Evolutionary conservation across 192 early-diverging fungal genomes (phyloP), one percentile per base, ranked within the genome.

Genomic region (Coemansia sp.): DNA sequence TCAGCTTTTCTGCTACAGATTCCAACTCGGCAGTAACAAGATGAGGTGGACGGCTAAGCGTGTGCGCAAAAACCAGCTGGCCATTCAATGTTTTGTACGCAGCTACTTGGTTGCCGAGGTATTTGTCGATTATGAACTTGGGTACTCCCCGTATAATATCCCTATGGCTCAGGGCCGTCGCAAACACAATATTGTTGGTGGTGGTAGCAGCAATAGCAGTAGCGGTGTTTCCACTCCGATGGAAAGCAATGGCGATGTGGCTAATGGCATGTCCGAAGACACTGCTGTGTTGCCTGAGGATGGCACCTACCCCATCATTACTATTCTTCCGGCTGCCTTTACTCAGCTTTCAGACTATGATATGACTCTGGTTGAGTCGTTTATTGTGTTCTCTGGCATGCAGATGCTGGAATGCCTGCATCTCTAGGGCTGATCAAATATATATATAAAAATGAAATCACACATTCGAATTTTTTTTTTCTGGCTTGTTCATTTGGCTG

Each of bases 391-490:
- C 20, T 66, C 78, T 6, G 78, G 78, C 33, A 68, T 81, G 72
- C 78, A 81, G 64, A 63, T 75, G 70, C 73, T 81, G 1, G 78
- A 81, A 66, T 81, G 73, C 52, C 60, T 81, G 60, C 78, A 81
- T 51, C 63, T 81, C 30, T 81, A 31, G 64, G 42, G 33, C 11
- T 22, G 32, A 38, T 58, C 1, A 42, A 42, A 59, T 20, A 38
- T 59, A 55, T 7, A 57, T 60, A 64, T 54, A 36, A 20, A 63
- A 64, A 30, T 17, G 7, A 31, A 48, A 25, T 25, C 22, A 25
- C 22, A 36, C 32, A 7, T 6, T 38, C 31, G 5, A 18, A 30
- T 36, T 38, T 60, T 60, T 36, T 36, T 34, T 38, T 18, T 30
- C 52, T 64, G 31, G 49, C 7, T 38, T 54, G 16, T 38, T 11